These are phyloP conservation scores for Didymosphaeria variabile DNA, from an alignment of 2,329 filamentous ascomycete species.

Conservation along the genomic window DNA sequence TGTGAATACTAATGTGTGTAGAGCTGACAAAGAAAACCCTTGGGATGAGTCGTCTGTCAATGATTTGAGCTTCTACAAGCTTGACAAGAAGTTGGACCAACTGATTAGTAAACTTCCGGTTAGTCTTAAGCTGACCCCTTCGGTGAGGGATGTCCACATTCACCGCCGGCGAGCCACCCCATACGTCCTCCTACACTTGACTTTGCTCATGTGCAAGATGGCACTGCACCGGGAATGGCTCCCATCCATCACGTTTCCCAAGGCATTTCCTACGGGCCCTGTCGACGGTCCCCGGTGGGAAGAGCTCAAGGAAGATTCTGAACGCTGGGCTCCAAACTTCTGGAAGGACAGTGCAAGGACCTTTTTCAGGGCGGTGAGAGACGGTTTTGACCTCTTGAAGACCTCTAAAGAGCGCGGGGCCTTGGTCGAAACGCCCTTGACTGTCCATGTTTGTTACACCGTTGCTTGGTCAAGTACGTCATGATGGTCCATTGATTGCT, in stretches of 20 bases:
- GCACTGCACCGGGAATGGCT: constrained; percentile 75
- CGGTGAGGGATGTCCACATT: constrained; percentile 72
- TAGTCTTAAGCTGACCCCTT: constrained; percentile 64
- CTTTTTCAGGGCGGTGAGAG: constrained; percentile 69
- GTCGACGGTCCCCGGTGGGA: constrained; percentile 67
- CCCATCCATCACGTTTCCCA: constrained; percentile 68
- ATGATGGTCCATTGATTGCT: neutral
- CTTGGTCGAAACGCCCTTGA: constrained; percentile 72
- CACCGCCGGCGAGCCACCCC: constrained; percentile 69
- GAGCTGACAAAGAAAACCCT: constrained; percentile 61
- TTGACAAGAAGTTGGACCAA: constrained; percentile 54
- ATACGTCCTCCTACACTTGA: constrained; percentile 73
- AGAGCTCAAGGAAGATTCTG: constrained; percentile 54
- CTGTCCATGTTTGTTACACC: constrained; percentile 73
- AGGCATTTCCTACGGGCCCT: constrained; percentile 62
- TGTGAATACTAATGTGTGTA: constrained; percentile 21
- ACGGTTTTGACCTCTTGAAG: constrained; percentile 71
- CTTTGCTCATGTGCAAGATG: constrained; percentile 71
- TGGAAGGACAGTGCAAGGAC: constrained; percentile 70
- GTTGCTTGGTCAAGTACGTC: constrained; percentile 67
- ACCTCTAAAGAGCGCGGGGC: constrained; percentile 68
- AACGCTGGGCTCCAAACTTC: constrained; percentile 54
- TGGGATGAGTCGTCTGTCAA: constrained; percentile 63
- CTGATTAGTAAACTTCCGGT: constrained; percentile 21
- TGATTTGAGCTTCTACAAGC: constrained; percentile 58